A percentile compares a stretch with the other conserved stretches of the same genome.
phyloP scores from a whole-genome alignment of 2,329 filamentous ascomycete species.

The Zarea fungicola region DNA sequence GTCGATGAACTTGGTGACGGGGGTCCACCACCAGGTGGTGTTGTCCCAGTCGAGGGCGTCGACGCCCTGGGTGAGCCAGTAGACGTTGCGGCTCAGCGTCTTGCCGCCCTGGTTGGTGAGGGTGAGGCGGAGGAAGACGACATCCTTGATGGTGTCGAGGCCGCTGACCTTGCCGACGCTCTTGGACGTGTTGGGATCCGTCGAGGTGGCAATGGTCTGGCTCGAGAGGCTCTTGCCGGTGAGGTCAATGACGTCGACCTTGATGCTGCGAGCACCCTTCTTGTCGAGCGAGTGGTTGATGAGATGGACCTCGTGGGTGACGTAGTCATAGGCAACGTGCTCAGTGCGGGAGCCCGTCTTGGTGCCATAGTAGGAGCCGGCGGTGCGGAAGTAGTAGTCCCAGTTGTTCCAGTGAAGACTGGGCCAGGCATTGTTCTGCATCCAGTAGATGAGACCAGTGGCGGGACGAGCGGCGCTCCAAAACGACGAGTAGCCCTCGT shows the following conservation, averaged over 20 bases:
- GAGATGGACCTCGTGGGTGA: constrained; percentile 39
- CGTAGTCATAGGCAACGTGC: constrained; percentile 52
- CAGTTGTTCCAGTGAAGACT: constrained; percentile 61
- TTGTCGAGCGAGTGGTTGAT: constrained; percentile 47
- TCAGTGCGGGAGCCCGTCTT: constrained; percentile 47
- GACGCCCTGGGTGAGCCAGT: constrained; percentile 46
- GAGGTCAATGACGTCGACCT: constrained; percentile 44
- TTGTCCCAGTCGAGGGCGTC: constrained; percentile 51
- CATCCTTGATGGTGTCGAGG: constrained; percentile 30
- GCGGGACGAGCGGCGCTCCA: constrained; percentile 48
- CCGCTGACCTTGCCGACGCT: constrained; percentile 19
- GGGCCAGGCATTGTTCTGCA: constrained; percentile 62
- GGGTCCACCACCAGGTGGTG: constrained; percentile 58
- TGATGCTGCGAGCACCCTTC: constrained; percentile 36
- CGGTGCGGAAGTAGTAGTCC: constrained; percentile 56
- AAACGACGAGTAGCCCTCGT: constrained; percentile 49
- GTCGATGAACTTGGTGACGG: constrained; percentile 45
- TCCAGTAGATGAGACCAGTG: constrained; percentile 62
- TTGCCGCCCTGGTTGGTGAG: constrained; percentile 32
- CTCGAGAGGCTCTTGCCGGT: constrained; percentile 38
- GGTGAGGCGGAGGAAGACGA: constrained; percentile 46
- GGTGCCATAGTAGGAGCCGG: constrained; percentile 54
- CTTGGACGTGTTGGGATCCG: constrained; percentile 40
- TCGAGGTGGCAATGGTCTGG: constrained; percentile 26
- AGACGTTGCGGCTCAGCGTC: constrained; percentile 51